Percentiles rank a stretch among this genome's conserved stretches.
phyloP scores from a whole-genome alignment of 2,329 filamentous ascomycete species.

The Herpotrichia juniperi region DNA sequence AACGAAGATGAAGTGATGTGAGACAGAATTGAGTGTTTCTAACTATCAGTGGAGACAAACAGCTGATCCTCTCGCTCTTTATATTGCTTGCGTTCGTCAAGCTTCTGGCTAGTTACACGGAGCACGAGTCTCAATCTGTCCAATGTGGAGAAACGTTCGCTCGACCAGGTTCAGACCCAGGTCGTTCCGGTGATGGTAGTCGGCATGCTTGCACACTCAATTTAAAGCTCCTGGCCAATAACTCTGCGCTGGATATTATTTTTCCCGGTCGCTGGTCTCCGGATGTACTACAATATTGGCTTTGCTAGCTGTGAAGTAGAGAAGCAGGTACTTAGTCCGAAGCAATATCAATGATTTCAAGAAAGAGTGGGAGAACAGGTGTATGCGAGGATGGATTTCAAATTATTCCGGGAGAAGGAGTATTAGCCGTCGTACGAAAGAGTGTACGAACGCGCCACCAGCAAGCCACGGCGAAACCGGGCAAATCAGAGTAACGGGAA shows the following conservation, averaged over 20 bases:
- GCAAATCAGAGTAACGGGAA: constrained; percentile 17
- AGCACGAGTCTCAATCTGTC: neutral
- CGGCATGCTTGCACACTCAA: neutral
- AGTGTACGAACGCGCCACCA: constrained; percentile 13
- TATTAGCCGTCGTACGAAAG: constrained; percentile 14
- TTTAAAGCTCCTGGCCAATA: neutral
- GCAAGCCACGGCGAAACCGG: constrained; percentile 16
- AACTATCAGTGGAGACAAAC: neutral
- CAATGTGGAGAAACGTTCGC: constrained; percentile 1
- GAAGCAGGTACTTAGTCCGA: neutral
- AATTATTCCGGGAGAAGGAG: constrained; percentile 2
- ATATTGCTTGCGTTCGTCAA: neutral
- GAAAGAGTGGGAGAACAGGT: neutral
- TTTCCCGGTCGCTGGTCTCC: neutral
- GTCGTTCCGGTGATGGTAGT: neutral
- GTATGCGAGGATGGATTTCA: constrained; percentile 10
- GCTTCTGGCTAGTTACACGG: neutral
- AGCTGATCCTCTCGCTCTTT: neutral
- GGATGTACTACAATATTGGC: neutral
- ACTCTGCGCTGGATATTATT: neutral
- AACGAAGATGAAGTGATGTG: neutral
- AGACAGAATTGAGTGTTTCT: neutral
- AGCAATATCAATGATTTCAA: neutral
- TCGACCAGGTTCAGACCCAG: neutral
- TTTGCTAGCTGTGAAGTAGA: neutral